Base-by-base conservation (phyloP, 2,329 filamentous ascomycete genomes). In the Phyllosticta citribraziliensis region DNA sequence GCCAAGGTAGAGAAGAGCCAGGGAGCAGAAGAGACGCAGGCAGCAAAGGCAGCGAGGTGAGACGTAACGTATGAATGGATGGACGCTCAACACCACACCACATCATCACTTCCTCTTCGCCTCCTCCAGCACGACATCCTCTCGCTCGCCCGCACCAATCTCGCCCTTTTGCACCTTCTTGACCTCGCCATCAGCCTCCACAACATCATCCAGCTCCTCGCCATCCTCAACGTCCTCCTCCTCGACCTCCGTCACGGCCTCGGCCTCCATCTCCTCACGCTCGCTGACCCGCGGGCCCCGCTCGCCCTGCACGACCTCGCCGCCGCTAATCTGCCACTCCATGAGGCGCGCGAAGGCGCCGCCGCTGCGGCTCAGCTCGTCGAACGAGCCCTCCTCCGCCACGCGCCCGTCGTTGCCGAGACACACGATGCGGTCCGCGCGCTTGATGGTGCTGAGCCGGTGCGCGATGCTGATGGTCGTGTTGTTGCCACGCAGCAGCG, bases 381-480 rank as follows among this genome's bases (percentile, higher is more conserved):
- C 77, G 72, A 96, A 99, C 62, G 87, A 88, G 61, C 94, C 94
- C 65, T 89, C 88, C 73, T 99, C 93, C 2, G 93, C 94, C 3
- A 99, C 93, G 62, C 83, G 87, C 64, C 94, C 95, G 69, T 97
- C 88, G 61, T 82, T 85, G 63, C 88, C 88, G 50, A 99, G 86
- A 30, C 96, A 93, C 67, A 99, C 94, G 71, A 99, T 96, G 65
- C 87, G 87, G 71, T 99, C 94, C 2, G 90, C 95, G 63, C 94
- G 85, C 76, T 97, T 96, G 76, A 99, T 99, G 0, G 94, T 99
- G 1, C 90, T 96, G 4, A 99, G 81, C 55, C 95, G 86, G 76
- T 99, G 94, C 0, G 94, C 95, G 69, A 99, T 99, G 59, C 90
- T 96, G 71, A 99, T 97, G 11, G 94, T 99, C 0, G 95, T 99